These are phyloP conservation scores for Saccharomyces hybrid DNA, from an alignment of 1,139 yeast species.

Conservation along the genomic window DNA sequence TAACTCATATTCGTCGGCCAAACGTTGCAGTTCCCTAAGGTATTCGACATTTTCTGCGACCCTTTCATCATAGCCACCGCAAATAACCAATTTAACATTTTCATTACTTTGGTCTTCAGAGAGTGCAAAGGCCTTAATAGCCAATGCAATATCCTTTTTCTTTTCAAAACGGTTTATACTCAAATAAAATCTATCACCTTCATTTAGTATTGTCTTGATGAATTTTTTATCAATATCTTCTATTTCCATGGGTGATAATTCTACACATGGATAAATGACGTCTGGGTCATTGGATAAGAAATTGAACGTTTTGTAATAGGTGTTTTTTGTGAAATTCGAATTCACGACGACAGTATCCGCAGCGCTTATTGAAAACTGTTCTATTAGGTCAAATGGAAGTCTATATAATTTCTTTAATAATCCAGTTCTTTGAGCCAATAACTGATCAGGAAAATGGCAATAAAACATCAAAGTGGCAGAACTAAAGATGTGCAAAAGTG, in stretches of 20 bases:
- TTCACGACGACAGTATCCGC: constrained; percentile 83
- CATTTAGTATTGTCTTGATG: constrained; percentile 15
- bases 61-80: constrained; percentile 89
- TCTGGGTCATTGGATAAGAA: constrained; percentile 40
- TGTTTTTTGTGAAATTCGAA: constrained; percentile 68
- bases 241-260: constrained; percentile 27
- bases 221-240: constrained; percentile 18
- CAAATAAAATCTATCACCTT: constrained; percentile 40
- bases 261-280: constrained; percentile 88
- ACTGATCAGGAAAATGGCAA: constrained; percentile 94
- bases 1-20: constrained; percentile 43
- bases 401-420: constrained; percentile 59
- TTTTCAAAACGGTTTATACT: constrained; percentile 86
- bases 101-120: constrained; percentile 24
- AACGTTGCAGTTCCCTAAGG: constrained; percentile 48
- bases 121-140: constrained; percentile 55
- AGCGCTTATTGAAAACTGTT: constrained; percentile 68
- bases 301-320: constrained; percentile 60
- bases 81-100: constrained; percentile 48
- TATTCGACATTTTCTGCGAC: constrained; percentile 72
- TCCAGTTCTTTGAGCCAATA: constrained; percentile 55
- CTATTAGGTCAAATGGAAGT: constrained; percentile 71
- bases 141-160: constrained; percentile 75
- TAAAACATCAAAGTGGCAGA: constrained; percentile 56
- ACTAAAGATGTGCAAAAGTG: constrained; percentile 51